A percentile compares a stretch with the other conserved stretches of the same genome.
These are phyloP conservation scores for Venturia carpophila DNA, from an alignment of 2,329 filamentous ascomycete species.

Conservation along the genomic window DNA sequence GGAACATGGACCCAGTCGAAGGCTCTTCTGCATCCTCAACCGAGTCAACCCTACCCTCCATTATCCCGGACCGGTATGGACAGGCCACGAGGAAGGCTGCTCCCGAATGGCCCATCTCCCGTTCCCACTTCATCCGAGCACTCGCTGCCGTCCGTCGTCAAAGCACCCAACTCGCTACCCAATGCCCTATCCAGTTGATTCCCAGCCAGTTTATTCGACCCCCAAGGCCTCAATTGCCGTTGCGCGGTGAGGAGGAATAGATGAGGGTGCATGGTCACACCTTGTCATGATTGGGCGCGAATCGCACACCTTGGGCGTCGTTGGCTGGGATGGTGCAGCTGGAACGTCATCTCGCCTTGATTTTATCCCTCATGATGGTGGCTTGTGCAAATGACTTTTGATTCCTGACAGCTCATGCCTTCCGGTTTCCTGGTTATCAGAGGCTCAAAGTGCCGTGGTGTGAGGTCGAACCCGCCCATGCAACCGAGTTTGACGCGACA, in stretches of 20 bases:
- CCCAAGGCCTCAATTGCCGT: constrained; percentile 3
- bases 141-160: neutral
- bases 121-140: neutral
- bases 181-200: neutral
- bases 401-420: neutral
- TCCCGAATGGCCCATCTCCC: constrained; percentile 12
- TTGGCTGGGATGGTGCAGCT: constrained; percentile 8
- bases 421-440: constrained; percentile 1
- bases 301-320: constrained; percentile 7
- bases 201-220: neutral
- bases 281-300: constrained; percentile 5
- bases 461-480: neutral
- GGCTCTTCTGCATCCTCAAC: neutral
- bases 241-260: neutral
- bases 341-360: constrained; percentile 4
- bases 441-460: neutral
- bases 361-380: neutral
- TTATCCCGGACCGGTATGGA: neutral
- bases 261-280: neutral
- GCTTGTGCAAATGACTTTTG: constrained; percentile 7
- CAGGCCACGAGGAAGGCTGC: constrained; percentile 1
- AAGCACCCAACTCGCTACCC: constrained; percentile 11
- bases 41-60: neutral
- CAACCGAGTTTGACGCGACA: neutral
- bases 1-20: neutral